phyloP scores from a whole-genome alignment of 2,329 filamentous ascomycete species.

The Xylariaceae sp. region DNA sequence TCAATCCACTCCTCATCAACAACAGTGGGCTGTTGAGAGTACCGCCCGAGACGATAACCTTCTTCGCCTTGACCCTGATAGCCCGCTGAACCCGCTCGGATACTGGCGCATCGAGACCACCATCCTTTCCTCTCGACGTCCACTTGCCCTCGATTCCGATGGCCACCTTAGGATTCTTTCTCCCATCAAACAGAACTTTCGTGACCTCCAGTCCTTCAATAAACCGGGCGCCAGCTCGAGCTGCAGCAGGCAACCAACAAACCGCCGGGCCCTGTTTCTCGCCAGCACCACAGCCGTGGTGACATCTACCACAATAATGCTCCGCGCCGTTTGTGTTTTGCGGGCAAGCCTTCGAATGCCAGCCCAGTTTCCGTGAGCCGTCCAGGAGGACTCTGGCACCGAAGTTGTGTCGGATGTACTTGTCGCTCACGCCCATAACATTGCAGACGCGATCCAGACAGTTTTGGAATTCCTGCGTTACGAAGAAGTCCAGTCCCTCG shows the following conservation, averaged over 20 bases:
- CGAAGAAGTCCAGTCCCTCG: conserved; percentile 58
- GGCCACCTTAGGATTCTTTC: conserved; percentile 48
- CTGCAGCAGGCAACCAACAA: conserved; percentile 64
- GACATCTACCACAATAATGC: conserved; percentile 54
- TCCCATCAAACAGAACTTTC: conserved; percentile 52
- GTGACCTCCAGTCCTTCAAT: conserved; percentile 62
- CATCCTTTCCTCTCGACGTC: conserved; percentile 63
- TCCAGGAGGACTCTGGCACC: conserved; percentile 59
- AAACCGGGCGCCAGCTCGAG: conserved; percentile 59
- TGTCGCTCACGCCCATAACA: conserved; percentile 32
- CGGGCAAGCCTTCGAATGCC: conserved; percentile 55
- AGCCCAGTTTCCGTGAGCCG: conserved; percentile 61
- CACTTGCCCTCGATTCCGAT: conserved; percentile 69
- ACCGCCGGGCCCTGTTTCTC: conserved; percentile 65
- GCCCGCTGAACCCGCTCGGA: conserved; percentile 49
- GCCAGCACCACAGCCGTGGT: conserved; percentile 42
- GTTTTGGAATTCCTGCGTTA: conserved; percentile 56
- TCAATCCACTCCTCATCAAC: conserved; percentile 70
- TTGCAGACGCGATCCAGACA: conserved; percentile 47
- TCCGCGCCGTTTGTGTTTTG: conserved; percentile 61
- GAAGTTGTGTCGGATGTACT: conserved; percentile 52
- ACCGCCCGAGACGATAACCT: conserved; percentile 73
- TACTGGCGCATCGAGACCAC: conserved; percentile 48
- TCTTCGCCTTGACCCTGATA: conserved; percentile 70
- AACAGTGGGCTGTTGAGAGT: conserved; percentile 72